Base-by-base conservation (phyloP, 768 basidiomycete genomes). In the Tulasnella calospora region DNA sequence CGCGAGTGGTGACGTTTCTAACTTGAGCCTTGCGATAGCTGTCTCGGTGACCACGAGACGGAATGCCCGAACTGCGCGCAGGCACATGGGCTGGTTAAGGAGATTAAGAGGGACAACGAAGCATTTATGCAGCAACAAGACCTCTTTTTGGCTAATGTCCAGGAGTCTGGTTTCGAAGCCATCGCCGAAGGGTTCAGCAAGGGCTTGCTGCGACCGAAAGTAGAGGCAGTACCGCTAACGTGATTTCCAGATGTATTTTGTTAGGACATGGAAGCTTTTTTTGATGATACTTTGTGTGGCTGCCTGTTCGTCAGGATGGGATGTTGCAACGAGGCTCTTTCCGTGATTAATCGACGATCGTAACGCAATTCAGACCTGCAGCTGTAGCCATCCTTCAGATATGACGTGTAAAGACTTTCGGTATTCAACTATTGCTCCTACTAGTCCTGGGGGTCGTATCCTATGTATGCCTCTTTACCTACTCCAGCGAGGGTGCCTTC, bases 31-130 rank as follows among this genome's bases (percentile, higher is more conserved):
- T 17, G 13, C 1, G 19, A 9, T 80, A 98, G 96, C 71, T 98
- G 95, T 82, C 84, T 98, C n/a, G 89, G 90, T 21, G 95, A 96
- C 79, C 89, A 94, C 80, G 95, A 97, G 76, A 90, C 91, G 0
- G 92, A 97, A 81, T 99, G 98, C 82, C 95, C 95, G 0, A 88
- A 89, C 38, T 98, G 97, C 82, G 94, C 92, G 0, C 89, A 92
- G 12, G 91, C 94, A 80, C 94, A 98, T 81, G 91, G 92, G 41
- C 89, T 98, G 51, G 92, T 98, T 69, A 91, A 94, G 40, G 96
- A 98, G 83, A 94, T 99, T 74, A 87, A 94, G 79, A 87, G 89
- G 79, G 94, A 94, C 82, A 98, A 98, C 80, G 94, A 93, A 80
- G 87, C 89, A 79, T 85, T 96, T 78, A 93, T 92, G 15, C 91